phyloP scores from a whole-genome alignment of 2,329 filamentous ascomycete species.

The Albifimbria verrucaria region DNA sequence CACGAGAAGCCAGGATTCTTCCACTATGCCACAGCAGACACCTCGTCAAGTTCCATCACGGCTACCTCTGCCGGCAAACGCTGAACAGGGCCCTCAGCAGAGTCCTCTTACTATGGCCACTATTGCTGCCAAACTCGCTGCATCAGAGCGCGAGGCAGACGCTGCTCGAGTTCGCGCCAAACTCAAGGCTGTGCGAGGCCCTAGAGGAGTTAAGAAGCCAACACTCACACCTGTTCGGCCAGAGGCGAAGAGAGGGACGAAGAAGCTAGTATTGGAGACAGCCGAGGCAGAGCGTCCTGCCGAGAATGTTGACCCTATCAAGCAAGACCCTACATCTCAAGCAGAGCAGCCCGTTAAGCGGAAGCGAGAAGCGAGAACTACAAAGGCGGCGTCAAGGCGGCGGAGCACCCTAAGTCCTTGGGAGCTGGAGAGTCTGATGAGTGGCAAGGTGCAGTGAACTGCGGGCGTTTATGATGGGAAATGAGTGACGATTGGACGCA shows the following conservation, averaged over 20 bases:
- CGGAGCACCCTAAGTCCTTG: conserved; percentile 73
- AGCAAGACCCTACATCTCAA: conserved; percentile 22
- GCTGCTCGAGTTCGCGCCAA: conserved; percentile 62
- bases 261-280: conserved; percentile 4
- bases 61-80: conserved; percentile 28
- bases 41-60: conserved; percentile 17
- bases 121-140: conserved; percentile 62
- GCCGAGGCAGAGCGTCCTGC: conserved; percentile 4
- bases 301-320: conserved; percentile 32
- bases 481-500: background rate
- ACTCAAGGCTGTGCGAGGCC: conserved; percentile 49
- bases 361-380: conserved; percentile 51
- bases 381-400: conserved; percentile 57
- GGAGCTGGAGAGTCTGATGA: conserved; percentile 66
- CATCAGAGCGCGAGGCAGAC: conserved; percentile 61
- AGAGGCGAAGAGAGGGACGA: conserved; percentile 9
- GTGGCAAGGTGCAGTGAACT: conserved; percentile 40
- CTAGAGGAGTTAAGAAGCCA: conserved; percentile 28
- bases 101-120: conserved; percentile 58
- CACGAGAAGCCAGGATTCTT: conserved; percentile 5
- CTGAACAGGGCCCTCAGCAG: conserved; percentile 43
- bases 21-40: conserved; percentile 12
- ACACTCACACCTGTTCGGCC: conserved; percentile 19
- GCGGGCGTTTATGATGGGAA: background rate
- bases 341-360: conserved; percentile 35